Base-by-base conservation (phyloP, 2,329 filamentous ascomycete genomes). In the Penicillium expansum region DNA sequence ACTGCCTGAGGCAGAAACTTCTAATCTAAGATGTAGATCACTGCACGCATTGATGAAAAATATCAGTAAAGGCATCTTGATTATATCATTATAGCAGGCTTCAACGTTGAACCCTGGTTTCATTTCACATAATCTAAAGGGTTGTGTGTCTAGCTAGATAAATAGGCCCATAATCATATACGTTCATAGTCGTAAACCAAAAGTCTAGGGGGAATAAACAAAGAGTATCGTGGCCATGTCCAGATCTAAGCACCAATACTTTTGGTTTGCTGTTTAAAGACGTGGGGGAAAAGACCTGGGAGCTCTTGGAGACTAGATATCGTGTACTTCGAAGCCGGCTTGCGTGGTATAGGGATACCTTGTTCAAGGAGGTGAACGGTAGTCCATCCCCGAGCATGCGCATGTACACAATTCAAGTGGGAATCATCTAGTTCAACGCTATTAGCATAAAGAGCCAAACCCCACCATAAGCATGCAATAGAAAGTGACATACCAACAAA, bases 311-410 rank as follows among this genome's bases (percentile, higher is more conserved):
- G 76, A 68, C 86, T 83, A 43, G 83, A 81, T 62, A 99, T 89
- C 70, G 92, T 87, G 71, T 89, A 85, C 66, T 90, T 84, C 37
- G 87, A 88, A 5, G 88, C 88, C 58, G 83, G 85, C 5, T 79
- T 81, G 22, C 76, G 73, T 2, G 92, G 92, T 10, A 82, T 72
- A 16, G 83, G 77, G 33, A 91, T 80, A 7, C 83, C 84, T 35
- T 90, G 86, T 71, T 97, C 94, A 6, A 97, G 86, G 22, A 97
- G 82, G 74, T 97, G 94, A 6, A 84, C 89, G 0, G 88, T 86
- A 13, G 85, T 90, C 94, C 94, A 99, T 20, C 94, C 94, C 60
- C 92, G 82, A 33, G 85, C 84, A 62, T 89, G 82, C 0, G 92
- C 91, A 60, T 86, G 86, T 62, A 80, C 83, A 72, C 90, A 95